These are phyloP conservation scores for Myotisia sp. DNA, from an alignment of 2,329 filamentous ascomycete genomes.

Conservation along the genomic window DNA sequence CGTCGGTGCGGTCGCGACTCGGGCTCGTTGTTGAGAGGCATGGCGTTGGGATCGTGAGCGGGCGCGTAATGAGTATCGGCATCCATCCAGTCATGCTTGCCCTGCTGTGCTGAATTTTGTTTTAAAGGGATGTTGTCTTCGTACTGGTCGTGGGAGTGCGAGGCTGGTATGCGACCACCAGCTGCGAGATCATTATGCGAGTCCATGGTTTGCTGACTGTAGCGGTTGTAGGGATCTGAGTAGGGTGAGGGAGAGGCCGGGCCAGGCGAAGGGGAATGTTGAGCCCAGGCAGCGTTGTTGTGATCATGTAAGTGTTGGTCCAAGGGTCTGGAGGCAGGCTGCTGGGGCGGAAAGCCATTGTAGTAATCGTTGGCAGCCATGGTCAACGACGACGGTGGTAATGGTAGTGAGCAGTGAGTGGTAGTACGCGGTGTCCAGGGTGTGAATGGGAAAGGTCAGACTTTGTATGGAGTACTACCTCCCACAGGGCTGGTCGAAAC, in stretches of 20 bases:
- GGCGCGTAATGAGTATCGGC: constrained; percentile 34
- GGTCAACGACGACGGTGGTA: no score
- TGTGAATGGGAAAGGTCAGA: no score
- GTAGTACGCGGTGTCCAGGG: no score
- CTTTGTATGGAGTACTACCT: no score
- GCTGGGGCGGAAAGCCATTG: constrained; percentile 5
- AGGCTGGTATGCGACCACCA: constrained; percentile 17
- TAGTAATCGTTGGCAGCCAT: constrained; percentile 33
- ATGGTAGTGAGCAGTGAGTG: no score
- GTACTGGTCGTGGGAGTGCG: constrained; percentile 27
- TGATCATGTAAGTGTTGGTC: not conserved
- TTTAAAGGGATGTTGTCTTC: constrained; percentile 31
- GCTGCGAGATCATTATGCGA: constrained; percentile 20
- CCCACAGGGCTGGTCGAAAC: no score
- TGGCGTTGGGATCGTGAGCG: constrained; percentile 41
- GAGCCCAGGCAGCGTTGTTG: not conserved
- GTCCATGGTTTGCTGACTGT: constrained; percentile 25
- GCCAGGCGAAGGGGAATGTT: constrained; percentile 2
- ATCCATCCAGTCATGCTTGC: constrained; percentile 26
- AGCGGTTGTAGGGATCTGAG: constrained; percentile 27
- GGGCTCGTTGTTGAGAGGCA: constrained; percentile 15
- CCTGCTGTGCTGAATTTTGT: constrained; percentile 21
- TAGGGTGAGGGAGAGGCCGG: constrained; percentile 13
- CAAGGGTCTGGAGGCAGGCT: constrained; percentile 3
- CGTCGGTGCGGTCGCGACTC: no score